phyloP scores from a whole-genome alignment of 108 stramenopile species.

The Cyclotella sp. region DNA sequence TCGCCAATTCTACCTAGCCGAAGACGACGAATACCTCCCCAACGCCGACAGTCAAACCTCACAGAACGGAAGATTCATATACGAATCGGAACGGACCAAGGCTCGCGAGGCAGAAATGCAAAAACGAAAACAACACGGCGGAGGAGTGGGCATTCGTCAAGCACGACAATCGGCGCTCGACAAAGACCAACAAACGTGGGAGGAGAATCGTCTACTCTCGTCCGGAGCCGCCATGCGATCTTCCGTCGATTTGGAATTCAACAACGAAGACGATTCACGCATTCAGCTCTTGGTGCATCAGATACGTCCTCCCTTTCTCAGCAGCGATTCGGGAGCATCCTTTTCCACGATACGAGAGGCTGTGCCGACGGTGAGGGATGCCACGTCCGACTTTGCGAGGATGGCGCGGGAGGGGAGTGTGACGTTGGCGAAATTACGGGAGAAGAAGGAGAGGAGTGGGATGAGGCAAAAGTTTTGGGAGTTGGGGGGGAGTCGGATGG shows the following conservation, averaged over 20 bases:
- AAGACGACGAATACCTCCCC: conserved; percentile 77
- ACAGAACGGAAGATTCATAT: conserved; percentile 79
- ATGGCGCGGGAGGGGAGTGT: conserved; percentile 92
- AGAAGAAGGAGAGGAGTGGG: conserved; percentile 86
- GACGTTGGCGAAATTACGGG: conserved; percentile 73
- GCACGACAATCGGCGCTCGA: conserved; percentile 76
- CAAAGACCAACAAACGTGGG: conserved; percentile 97
- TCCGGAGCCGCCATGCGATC: conserved; percentile 83
- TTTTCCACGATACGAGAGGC: conserved; percentile 87
- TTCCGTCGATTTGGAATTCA: conserved; percentile 80
- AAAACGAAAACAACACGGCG: conserved; percentile 46
- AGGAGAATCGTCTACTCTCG: conserved; percentile 91
- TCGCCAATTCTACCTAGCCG: conserved; percentile 90
- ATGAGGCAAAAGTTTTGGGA: conserved; percentile 99
- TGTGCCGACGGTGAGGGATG: conserved; percentile 89
- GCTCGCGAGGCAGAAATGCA: conserved; percentile 88
- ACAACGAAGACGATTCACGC: conserved; percentile 66
- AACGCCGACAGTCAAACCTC: conserved; percentile 44
- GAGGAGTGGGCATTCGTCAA: conserved; percentile 31
- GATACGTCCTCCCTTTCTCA: conserved; percentile 97
- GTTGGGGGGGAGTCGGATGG: conserved; percentile 96
- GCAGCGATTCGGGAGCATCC: conserved; percentile 66
- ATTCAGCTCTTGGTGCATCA: conserved; percentile 93
- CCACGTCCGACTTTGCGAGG: conserved; percentile 90
- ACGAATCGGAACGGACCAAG: conserved; percentile 75